Evolutionary conservation across 2,329 filamentous ascomycete species (phyloP), one percentile per base, ranked within the genome.

Genomic region (Cladophialophora carrionii): DNA sequence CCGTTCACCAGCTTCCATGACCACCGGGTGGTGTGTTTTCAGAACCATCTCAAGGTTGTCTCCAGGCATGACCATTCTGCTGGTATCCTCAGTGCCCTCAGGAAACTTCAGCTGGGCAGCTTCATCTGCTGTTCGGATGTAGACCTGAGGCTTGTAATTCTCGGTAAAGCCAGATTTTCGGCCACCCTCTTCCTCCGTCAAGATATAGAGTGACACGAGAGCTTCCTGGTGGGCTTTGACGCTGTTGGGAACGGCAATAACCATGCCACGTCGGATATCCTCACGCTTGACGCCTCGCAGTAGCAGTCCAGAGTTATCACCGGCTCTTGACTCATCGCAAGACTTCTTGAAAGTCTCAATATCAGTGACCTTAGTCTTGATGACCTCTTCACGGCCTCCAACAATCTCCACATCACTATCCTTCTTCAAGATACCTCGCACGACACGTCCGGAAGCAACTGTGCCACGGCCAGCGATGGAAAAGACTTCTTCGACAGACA

Each of bases 311-410:
- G 95, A 97, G 88, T 98, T 99, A 82, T 99, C 95, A 79, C 95
- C 95, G 68, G 95, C 95, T 74, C 91, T 88, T 65, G 94, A 96
- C 82, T 96, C 92, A 65, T 97, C 93, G 81, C 95, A 98, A 57
- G 92, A 96, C 87, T 99, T 99, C 87, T 98, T 97, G 87, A 99
- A 99, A 71, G 94, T 99, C 85, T 99, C 95, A 73, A 99, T 98
- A 77, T 99, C 96, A 76, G 95, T 99, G 71, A 99, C 94, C 86
- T 97, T 98, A 80, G 95, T 98, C 88, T 96, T 97, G 85, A 98
- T 91, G 72, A 91, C 82, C 53, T 88, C 85, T 63, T 82, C 80
- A 72, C 89, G 88, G 84, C 95, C 96, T 78, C 95, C 95, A 68
- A 99, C 86, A 70, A 99, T 87, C 85, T 99, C 95, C 72, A 99